Conservation (phyloP, 257 asterid species). For the Plectranthus barbatus region DNA sequence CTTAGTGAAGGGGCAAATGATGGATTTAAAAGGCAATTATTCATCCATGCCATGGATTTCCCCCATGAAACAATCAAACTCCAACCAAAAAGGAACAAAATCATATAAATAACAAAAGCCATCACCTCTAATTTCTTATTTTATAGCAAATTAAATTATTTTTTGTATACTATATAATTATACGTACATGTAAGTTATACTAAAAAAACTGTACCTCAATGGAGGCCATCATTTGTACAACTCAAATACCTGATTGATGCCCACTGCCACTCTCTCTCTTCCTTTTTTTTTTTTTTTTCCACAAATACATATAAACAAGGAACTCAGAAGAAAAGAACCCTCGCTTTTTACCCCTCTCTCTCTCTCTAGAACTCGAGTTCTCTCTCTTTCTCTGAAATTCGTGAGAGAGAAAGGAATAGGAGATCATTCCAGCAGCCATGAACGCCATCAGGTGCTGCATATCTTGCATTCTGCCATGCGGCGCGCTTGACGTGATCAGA, state of each 20-base stretch:
- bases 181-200: neutral
- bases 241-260: constrained; percentile 21
- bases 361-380: neutral
- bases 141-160: neutral
- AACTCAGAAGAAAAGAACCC: constrained; percentile 19
- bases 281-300: no score
- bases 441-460: no score
- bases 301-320: constrained; percentile 3
- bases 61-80: no score
- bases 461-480: no score
- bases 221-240: constrained; percentile 4
- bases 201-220: neutral
- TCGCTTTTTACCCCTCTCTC: constrained; percentile 8
- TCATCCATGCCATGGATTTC: no score
- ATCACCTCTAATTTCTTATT: neutral
- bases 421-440: neutral
- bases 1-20: no score
- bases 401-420: neutral
- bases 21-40: no score
- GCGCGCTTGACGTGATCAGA: no score
- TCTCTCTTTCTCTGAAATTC: constrained; percentile 4
- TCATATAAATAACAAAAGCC: constrained; percentile 18
- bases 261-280: constrained; percentile 13
- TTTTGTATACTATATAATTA: neutral
- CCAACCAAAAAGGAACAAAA: neutral